Conservation (phyloP, 305 asterid species). For the Fraxinus angustifolia region DNA sequence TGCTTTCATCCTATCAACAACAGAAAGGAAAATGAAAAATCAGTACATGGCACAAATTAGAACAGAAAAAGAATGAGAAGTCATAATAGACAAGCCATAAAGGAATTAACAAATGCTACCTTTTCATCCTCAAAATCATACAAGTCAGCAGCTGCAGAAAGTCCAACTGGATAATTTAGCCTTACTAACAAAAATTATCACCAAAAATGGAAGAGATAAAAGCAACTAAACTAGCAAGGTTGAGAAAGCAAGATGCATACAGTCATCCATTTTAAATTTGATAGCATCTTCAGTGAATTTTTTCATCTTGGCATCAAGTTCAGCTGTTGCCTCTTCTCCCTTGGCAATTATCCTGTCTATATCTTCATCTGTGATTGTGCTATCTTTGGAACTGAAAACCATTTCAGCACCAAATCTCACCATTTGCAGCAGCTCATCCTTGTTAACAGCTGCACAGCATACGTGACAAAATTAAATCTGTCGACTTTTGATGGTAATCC, state of each 20-base stretch:
- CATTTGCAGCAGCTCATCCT: slow-evolving; percentile 98
- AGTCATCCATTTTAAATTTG: slow-evolving; percentile 94
- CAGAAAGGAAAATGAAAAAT: slow-evolving; percentile 21
- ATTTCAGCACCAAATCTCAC: slow-evolving; percentile 99
- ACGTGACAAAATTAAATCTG: slow-evolving; percentile 1
- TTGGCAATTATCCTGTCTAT: slow-evolving; percentile 96
- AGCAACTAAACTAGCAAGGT: background rate
- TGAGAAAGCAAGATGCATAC: slow-evolving; percentile 43
- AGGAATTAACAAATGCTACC: slow-evolving; percentile 34
- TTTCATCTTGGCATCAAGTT: slow-evolving; percentile 98
- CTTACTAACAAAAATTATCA: background rate
- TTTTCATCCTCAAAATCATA: slow-evolving; percentile 97
- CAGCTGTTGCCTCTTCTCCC: slow-evolving; percentile 99
- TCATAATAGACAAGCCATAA: background rate
- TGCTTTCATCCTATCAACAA: slow-evolving; percentile 66
- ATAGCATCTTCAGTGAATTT: slow-evolving; percentile 99
- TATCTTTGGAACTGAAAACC: slow-evolving; percentile 99
- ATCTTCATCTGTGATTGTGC: slow-evolving; percentile 99
- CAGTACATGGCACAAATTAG: slow-evolving; percentile 15
- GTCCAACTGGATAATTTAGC: slow-evolving; percentile 31
- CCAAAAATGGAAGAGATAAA: slow-evolving; percentile 11
- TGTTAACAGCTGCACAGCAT: slow-evolving; percentile 76
- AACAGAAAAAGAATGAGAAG: slow-evolving; percentile 1
- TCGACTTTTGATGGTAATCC: background rate
- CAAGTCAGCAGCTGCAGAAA: slow-evolving; percentile 87